Percentiles rank a stretch among this genome's conserved stretches.
phyloP scores from a whole-genome alignment of 192 early-diverging fungal genomes.

The Funneliformis geosporum region DNA sequence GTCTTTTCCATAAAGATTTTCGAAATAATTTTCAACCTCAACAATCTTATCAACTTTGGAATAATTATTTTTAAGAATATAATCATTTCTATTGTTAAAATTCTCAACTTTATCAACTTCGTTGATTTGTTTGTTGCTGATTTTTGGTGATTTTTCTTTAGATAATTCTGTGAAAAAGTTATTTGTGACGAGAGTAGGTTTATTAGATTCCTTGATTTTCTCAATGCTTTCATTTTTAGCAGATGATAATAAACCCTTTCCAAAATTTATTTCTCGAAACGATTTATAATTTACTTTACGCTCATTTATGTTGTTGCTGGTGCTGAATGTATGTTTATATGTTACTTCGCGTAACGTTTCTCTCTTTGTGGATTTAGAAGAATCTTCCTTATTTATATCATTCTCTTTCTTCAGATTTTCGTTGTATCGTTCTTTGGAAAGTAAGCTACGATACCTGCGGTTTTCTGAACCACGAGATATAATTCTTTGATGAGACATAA shows the following conservation, averaged over 20 bases:
- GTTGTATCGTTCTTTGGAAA: neutral
- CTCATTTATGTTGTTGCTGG: neutral
- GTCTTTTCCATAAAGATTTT: neutral
- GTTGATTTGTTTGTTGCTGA: too few relatives aligned
- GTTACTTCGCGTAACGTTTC: neutral
- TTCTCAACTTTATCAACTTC: too few relatives aligned
- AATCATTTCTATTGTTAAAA: too few relatives aligned
- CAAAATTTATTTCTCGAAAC: neutral
- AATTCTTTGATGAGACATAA: neutral
- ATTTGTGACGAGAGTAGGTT: neutral
- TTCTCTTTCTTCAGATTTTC: neutral
- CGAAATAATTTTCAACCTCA: neutral
- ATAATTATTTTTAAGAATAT: neutral
- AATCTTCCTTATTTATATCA: neutral
- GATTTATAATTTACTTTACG: neutral
- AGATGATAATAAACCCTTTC: neutral
- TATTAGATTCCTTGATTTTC: too few relatives aligned
- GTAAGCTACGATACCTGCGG: neutral
- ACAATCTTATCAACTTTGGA: neutral
- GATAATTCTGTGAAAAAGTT: neutral
- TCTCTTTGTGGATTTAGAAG: neutral
- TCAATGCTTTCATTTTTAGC: neutral
- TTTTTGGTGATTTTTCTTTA: neutral
- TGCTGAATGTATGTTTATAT: neutral
- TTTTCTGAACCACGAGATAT: neutral